phyloP scores from a whole-genome alignment of 139 green algal genomes.

The Picocystis salinarum region DNA sequence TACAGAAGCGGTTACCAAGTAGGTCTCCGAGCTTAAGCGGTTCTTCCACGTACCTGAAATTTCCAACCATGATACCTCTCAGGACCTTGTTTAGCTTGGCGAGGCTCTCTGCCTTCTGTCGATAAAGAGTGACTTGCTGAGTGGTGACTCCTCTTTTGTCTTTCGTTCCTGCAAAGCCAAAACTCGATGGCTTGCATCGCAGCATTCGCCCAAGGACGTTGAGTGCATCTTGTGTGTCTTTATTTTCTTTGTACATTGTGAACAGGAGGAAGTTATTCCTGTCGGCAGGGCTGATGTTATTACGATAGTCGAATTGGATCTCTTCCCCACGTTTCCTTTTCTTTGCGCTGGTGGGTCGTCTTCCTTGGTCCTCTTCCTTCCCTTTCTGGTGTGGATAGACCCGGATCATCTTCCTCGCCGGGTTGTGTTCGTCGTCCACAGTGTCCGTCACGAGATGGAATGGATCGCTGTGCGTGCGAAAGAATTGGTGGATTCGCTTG shows the following conservation, averaged over 20 bases:
- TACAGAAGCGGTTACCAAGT: conserved; percentile 55
- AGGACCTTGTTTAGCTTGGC: conserved; percentile 25
- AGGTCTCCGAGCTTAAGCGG: conserved; percentile 47
- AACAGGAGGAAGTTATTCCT: no score
- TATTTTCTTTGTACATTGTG: conserved; percentile 4
- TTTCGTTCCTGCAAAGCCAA: conserved; percentile 69
- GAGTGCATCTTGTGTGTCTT: conserved; percentile 18
- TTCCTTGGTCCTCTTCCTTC: no score
- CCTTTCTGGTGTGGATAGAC: no score
- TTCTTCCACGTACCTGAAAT: conserved; percentile 27
- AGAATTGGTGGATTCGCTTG: no score
- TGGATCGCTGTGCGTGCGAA: no score
- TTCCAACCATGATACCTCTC: conserved; percentile 36
- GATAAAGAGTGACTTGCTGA: conserved; percentile 53
- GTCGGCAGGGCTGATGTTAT: no score
- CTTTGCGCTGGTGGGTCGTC: no score
- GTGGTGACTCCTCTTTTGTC: conserved; percentile 78
- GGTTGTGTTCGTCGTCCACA: no score
- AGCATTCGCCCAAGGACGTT: conserved; percentile 17
- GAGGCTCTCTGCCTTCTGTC: conserved; percentile 21
- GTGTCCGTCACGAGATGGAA: no score
- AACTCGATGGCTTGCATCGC: conserved; percentile 11
- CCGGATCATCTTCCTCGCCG: no score
- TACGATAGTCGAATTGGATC: no score
- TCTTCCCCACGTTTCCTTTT: no score